Percentiles rank a stretch among this genome's conserved stretches.
phyloP scores from a whole-genome alignment of 2,329 filamentous ascomycete genomes.

The Chaetomium olivaceum region DNA sequence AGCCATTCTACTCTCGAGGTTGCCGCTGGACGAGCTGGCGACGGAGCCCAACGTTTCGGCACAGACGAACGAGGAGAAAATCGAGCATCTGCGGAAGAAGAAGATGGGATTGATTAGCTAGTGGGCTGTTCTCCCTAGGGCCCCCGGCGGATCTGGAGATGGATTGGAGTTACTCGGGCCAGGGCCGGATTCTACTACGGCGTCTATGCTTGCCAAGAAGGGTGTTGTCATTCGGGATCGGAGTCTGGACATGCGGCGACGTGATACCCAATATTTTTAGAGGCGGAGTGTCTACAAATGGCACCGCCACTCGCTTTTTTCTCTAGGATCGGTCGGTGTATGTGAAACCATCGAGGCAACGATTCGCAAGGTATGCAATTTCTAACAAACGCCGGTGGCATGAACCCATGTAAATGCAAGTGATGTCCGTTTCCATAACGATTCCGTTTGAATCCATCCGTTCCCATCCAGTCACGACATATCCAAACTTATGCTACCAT shows the following conservation, averaged over 20 bases:
- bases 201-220: background rate
- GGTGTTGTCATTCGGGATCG: background rate
- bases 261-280: conserved; percentile 23
- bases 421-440: background rate
- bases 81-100: conserved; percentile 34
- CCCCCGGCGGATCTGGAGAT: background rate
- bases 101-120: conserved; percentile 29
- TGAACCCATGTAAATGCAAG: conserved; percentile 19
- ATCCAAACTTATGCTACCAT: conserved; percentile 3
- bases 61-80: conserved; percentile 45
- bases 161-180: background rate
- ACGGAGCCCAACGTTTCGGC: conserved; percentile 48
- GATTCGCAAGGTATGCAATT: conserved; percentile 2
- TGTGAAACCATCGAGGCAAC: background rate
- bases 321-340: background rate
- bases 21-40: conserved; percentile 57
- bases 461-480: conserved; percentile 5
- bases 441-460: background rate
- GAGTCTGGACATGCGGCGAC: background rate
- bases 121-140: background rate
- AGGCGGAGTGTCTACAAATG: conserved; percentile 1
- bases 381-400: conserved; percentile 16
- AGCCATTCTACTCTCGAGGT: conserved; percentile 60
- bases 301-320: background rate
- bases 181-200: background rate